phyloP scores from a whole-genome alignment of 2,329 filamentous ascomycete genomes.

The Phoma herbarum region DNA sequence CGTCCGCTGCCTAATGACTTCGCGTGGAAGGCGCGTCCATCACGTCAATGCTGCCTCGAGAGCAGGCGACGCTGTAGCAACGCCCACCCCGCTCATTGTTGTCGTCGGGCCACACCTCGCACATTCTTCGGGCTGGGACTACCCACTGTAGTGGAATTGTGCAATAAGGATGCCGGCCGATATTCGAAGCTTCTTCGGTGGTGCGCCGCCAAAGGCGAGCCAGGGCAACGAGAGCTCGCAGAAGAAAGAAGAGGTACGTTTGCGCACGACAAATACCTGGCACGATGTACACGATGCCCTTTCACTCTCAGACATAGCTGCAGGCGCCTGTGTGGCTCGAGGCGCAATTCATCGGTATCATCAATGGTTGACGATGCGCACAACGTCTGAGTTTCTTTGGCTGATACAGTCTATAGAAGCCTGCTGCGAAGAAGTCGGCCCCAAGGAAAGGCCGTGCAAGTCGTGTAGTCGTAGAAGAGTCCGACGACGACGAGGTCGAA shows the following conservation, averaged over 20 bases:
- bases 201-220: slow-evolving; percentile 71
- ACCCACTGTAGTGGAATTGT: neutral
- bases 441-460: slow-evolving; percentile 54
- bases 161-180: slow-evolving; percentile 76
- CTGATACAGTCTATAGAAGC: slow-evolving; percentile 31
- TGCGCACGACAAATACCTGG: neutral
- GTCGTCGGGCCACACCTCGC: neutral
- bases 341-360: neutral
- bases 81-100: slow-evolving; percentile 10
- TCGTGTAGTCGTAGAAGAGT: slow-evolving; percentile 73
- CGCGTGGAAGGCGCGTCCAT: slow-evolving; percentile 30
- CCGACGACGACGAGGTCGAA: slow-evolving; percentile 68
- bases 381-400: neutral
- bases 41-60: slow-evolving; percentile 22
- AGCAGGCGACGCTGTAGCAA: slow-evolving; percentile 8
- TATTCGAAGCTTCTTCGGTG: slow-evolving; percentile 89
- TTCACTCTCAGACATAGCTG: neutral
- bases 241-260: slow-evolving; percentile 47
- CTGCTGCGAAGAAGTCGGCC: slow-evolving; percentile 48
- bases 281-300: neutral
- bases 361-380: neutral
- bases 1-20: slow-evolving; percentile 19
- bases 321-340: neutral
- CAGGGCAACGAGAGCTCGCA: slow-evolving; percentile 45
- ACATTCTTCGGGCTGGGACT: neutral